phyloP scores from a whole-genome alignment of 352 stramenopile species.

The Globisporangium orthogonon region DNA sequence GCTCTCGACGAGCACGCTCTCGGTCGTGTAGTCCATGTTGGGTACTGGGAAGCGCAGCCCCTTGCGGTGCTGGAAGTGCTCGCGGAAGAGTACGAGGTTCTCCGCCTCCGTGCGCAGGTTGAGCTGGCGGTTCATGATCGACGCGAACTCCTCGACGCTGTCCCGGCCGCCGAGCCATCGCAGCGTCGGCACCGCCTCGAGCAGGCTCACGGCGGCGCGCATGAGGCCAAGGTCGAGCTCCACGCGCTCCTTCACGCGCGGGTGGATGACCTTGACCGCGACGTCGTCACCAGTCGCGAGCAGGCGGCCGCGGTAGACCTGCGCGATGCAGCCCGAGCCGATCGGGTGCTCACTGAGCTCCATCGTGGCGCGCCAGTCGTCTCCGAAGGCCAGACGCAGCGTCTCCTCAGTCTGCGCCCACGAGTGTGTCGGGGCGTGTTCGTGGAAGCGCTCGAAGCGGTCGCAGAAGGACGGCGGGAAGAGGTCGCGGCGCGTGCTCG shows the following conservation, averaged over 20 bases:
- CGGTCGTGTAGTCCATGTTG: constrained; percentile 60
- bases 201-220: constrained; percentile 47
- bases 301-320: constrained; percentile 90
- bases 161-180: constrained; percentile 66
- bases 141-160: constrained; percentile 81
- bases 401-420: constrained; percentile 83
- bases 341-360: constrained; percentile 57
- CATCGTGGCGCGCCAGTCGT: constrained; percentile 60
- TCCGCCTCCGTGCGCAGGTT: constrained; percentile 88
- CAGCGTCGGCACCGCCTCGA: constrained; percentile 59
- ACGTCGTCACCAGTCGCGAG: constrained; percentile 56
- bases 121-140: constrained; percentile 87
- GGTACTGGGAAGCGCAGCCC: constrained; percentile 68
- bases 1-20: constrained; percentile 89
- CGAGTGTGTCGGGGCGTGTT: constrained; percentile 80
- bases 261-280: constrained; percentile 93
- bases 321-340: constrained; percentile 92
- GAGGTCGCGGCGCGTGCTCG: constrained; percentile 91
- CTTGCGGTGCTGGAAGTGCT: constrained; percentile 66
- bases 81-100: constrained; percentile 79
- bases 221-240: constrained; percentile 86
- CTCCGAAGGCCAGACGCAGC: constrained; percentile 81
- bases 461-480: constrained; percentile 90
- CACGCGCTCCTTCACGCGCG: constrained; percentile 82
- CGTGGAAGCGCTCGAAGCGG: constrained; percentile 88